Conservation (phyloP, 1,139 yeast species). For the Tardiomyces digboiensis region DNA sequence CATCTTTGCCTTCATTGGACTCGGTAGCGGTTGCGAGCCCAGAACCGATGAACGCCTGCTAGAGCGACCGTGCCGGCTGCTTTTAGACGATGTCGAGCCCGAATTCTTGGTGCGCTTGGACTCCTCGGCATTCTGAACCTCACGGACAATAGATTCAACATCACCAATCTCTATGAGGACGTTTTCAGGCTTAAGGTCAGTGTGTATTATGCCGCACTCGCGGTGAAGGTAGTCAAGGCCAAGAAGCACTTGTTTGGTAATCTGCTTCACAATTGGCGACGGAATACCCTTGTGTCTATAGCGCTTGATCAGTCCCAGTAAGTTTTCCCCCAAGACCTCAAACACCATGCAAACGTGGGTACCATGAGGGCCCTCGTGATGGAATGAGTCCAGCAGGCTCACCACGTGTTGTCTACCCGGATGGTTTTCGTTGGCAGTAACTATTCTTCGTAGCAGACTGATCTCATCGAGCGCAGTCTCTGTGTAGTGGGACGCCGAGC, state of each 20-base stretch:
- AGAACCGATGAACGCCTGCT: constrained; percentile 68
- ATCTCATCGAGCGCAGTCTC: constrained; percentile 88
- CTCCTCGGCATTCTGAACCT: constrained; percentile 22
- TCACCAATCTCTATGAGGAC: constrained; percentile 74
- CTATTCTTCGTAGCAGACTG: constrained; percentile 42
- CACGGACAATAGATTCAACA: constrained; percentile 56
- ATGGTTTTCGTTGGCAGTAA: constrained; percentile 43
- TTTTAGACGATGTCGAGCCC: constrained; percentile 11
- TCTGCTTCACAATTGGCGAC: constrained; percentile 62
- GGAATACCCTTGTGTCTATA: constrained; percentile 69
- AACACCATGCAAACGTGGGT: constrained; percentile 83
- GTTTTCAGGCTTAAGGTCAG: constrained; percentile 87
- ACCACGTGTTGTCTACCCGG: constrained; percentile 70
- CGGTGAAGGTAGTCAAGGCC: constrained; percentile 78
- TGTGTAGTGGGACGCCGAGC: constrained; percentile 58
- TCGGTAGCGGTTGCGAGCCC: constrained; percentile 80
- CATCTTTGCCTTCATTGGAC: constrained; percentile 45
- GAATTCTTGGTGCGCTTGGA: constrained; percentile 14
- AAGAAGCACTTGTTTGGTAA: constrained; percentile 65
- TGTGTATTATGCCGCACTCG: constrained; percentile 84
- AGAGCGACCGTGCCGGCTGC: constrained; percentile 22
- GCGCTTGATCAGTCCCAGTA: constrained; percentile 59
- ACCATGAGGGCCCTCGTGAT: constrained; percentile 75
- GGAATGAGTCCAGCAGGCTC: constrained; percentile 62
- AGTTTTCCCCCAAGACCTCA: constrained; percentile 78